phyloP scores from a whole-genome alignment of 306 rosid species.

The Boehmeria nivea region DNA sequence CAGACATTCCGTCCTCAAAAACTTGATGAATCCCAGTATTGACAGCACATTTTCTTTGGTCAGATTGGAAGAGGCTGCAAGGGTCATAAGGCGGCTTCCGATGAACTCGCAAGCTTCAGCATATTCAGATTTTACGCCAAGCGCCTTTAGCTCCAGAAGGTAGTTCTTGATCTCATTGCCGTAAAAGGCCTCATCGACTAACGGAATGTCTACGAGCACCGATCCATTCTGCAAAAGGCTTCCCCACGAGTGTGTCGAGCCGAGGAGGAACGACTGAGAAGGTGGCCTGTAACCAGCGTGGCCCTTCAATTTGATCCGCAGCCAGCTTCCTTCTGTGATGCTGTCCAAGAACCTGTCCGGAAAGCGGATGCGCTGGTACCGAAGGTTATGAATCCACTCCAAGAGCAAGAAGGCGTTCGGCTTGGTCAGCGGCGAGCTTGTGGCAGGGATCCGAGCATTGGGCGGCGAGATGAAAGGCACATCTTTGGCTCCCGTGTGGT shows the following conservation, averaged over 20 bases:
- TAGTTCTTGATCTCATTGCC: slow-evolving; percentile 36
- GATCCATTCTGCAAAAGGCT: slow-evolving; percentile 49
- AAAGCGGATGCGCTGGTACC: not conserved
- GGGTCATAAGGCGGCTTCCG: slow-evolving; percentile 57
- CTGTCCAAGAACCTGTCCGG: slow-evolving; percentile 40
- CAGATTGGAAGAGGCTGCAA: slow-evolving; percentile 35
- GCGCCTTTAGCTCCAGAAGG: slow-evolving; percentile 46
- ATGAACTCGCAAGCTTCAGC: slow-evolving; percentile 59
- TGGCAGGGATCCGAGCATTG: slow-evolving; percentile 36
- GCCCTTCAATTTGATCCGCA: slow-evolving; percentile 43
- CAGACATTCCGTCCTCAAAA: slow-evolving; percentile 26
- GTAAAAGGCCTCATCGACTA: slow-evolving; percentile 50
- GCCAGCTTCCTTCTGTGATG: slow-evolving; percentile 62
- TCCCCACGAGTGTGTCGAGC: slow-evolving; percentile 32
- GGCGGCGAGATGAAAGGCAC: slow-evolving; percentile 63
- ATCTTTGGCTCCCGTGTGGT: slow-evolving; percentile 41
- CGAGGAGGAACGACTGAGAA: slow-evolving; percentile 45
- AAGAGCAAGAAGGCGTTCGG: slow-evolving; percentile 54
- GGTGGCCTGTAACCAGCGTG: slow-evolving; percentile 41
- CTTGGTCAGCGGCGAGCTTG: slow-evolving; percentile 44
- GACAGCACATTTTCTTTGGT: slow-evolving; percentile 32
- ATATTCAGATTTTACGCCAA: slow-evolving; percentile 66
- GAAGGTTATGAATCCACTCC: slow-evolving; percentile 50
- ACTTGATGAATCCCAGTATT: slow-evolving; percentile 50
- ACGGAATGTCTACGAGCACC: slow-evolving; percentile 58